These are phyloP conservation scores for Betula pendula DNA, from an alignment of 306 rosid species.

Conservation along the genomic window DNA sequence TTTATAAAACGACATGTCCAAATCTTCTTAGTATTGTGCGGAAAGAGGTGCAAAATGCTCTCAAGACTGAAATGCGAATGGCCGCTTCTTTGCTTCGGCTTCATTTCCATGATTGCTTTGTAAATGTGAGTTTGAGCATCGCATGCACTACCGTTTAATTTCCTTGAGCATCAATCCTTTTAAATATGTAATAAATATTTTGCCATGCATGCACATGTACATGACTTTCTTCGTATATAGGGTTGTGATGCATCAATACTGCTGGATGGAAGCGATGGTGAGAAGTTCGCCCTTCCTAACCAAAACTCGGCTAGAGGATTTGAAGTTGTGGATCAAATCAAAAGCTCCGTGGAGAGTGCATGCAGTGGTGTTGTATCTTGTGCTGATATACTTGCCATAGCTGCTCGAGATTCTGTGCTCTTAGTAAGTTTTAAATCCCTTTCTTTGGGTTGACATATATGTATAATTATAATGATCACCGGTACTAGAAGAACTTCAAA, in stretches of 20 bases:
- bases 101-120: constrained; percentile 96
- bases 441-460: no score
- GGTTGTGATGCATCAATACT: constrained; percentile 89
- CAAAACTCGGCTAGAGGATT: constrained; percentile 72
- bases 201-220: no score
- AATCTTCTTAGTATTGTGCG: constrained; percentile 51
- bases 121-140: constrained; percentile 66
- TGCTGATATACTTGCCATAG: constrained; percentile 77
- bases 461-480: no score
- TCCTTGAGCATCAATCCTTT: no score
- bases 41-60: constrained; percentile 53
- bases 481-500: no score
- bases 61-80: constrained; percentile 71
- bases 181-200: neutral
- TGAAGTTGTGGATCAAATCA: constrained; percentile 76
- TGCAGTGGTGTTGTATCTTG: constrained; percentile 84
- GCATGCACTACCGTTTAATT: no score
- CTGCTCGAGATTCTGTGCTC: constrained; percentile 80
- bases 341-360: constrained; percentile 69
- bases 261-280: constrained; percentile 61
- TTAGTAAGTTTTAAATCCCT: constrained; percentile 43
- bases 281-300: constrained; percentile 70
- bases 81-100: constrained; percentile 89
- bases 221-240: constrained; percentile 36
- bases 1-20: constrained; percentile 70